Conservation (phyloP, 495 filamentous ascomycete genomes). For the Penicillium macrosclerotiorum region DNA sequence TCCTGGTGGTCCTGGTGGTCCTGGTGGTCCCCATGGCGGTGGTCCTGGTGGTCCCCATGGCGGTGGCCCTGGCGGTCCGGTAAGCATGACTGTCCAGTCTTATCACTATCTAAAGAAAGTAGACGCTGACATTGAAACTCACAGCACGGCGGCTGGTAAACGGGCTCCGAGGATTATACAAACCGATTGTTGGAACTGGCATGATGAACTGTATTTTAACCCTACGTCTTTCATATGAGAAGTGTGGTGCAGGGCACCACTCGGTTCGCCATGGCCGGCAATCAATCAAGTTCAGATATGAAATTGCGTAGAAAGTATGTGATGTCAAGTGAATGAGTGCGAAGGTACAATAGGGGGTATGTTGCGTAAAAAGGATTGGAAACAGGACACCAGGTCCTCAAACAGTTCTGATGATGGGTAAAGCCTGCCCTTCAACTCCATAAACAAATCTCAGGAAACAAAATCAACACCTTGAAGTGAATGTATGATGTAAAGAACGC, state of each 20-base stretch:
- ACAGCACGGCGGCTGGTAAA: background rate
- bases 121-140: background rate
- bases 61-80: background rate
- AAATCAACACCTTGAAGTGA: background rate
- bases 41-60: background rate
- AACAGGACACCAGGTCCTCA: background rate
- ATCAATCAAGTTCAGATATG: background rate
- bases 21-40: background rate
- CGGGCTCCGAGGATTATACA: no score
- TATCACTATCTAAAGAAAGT: no score
- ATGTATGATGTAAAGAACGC: conserved; percentile 1
- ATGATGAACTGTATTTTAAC: background rate
- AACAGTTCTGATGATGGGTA: no score
- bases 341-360: no score
- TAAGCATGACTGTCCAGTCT: no score
- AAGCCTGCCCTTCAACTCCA: background rate
- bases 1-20: background rate
- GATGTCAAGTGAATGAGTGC: background rate
- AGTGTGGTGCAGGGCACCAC: no score
- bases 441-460: background rate
- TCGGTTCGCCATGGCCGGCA: no score
- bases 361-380: no score
- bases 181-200: no score
- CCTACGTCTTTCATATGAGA: no score
- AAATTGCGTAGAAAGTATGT: background rate